These are phyloP conservation scores for Danielia reshetovae DNA, from an alignment of 805 yeast species.

Conservation along the genomic window DNA sequence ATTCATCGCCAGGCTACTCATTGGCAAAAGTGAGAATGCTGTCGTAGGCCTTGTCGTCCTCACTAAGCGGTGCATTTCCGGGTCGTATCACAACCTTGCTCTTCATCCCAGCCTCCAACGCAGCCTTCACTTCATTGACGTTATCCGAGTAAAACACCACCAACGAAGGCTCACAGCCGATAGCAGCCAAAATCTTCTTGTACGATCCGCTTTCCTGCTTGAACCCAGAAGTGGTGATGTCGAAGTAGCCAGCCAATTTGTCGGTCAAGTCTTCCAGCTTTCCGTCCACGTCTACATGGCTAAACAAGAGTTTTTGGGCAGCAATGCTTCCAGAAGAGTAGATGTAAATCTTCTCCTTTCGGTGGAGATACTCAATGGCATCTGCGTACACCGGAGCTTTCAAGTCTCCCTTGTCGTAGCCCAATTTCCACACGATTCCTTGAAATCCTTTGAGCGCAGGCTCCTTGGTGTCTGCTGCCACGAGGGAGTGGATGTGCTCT, in stretches of 20 bases:
- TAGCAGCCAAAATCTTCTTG: conserved; percentile 43
- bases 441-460: conserved; percentile 73
- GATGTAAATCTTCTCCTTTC: conserved; percentile 47
- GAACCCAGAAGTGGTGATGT: conserved; percentile 78
- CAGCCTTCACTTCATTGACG: conserved; percentile 72
- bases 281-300: conserved; percentile 45
- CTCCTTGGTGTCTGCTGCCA: conserved; percentile 68
- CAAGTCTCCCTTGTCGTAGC: conserved; percentile 73
- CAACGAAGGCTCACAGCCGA: conserved; percentile 29
- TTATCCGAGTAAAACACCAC: conserved; percentile 79
- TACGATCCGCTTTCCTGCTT: conserved; percentile 62
- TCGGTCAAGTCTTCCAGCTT: conserved; percentile 49
- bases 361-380: conserved; percentile 54
- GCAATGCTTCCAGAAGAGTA: conserved; percentile 88
- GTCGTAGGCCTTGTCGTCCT: conserved; percentile 22
- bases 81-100: conserved; percentile 63
- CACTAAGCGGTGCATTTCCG: conserved; percentile 59
- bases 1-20: too few relatives aligned
- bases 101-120: conserved; percentile 57
- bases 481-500: conserved; percentile 53
- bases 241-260: conserved; percentile 66
- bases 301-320: conserved; percentile 79
- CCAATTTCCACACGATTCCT: conserved; percentile 77
- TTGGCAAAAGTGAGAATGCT: conserved; percentile 7
- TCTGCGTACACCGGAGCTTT: conserved; percentile 75